A percentile compares a stretch with the other conserved stretches of the same genome.
These are phyloP conservation scores for Candida gigantensis DNA, from an alignment of 1,139 yeast genomes.

Conservation along the genomic window DNA sequence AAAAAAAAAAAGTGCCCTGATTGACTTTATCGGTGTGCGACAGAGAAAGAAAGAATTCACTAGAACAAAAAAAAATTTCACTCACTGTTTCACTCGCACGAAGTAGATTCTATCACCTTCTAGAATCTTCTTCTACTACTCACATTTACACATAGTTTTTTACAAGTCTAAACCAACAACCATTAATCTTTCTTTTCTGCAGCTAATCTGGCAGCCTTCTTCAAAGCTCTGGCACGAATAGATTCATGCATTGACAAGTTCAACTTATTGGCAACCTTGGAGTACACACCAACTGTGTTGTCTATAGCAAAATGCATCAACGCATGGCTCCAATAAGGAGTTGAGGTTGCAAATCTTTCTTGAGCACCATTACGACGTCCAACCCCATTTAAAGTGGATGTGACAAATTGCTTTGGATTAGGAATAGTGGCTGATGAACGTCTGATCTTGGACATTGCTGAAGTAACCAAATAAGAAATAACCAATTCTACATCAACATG, in stretches of 20 bases:
- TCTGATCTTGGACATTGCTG: slow-evolving; percentile 93
- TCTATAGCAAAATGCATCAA: slow-evolving; percentile 84
- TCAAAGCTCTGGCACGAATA: slow-evolving; percentile 80
- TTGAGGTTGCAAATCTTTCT: slow-evolving; percentile 79
- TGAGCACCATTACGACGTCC: slow-evolving; percentile 94
- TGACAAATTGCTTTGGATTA: slow-evolving; percentile 76
- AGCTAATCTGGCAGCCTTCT: slow-evolving; percentile 57
- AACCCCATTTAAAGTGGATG: slow-evolving; percentile 60
- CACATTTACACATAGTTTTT: no score
- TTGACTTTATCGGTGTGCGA: neutral
- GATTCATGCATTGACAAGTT: slow-evolving; percentile 77
- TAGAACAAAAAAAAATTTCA: slow-evolving; percentile 2
- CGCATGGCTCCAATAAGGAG: slow-evolving; percentile 96
- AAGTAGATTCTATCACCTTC: slow-evolving; percentile 12
- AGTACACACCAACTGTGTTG: slow-evolving; percentile 77
- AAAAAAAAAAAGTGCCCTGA: neutral
- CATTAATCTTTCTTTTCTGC: slow-evolving; percentile 20
- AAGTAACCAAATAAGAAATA: slow-evolving; percentile 88
- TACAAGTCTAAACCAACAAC: no score
- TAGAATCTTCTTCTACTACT: slow-evolving; percentile 15
- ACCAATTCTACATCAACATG: slow-evolving; percentile 85
- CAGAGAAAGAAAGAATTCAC: neutral
- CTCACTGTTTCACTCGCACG: no score
- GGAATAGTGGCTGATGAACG: slow-evolving; percentile 78
- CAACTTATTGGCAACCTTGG: slow-evolving; percentile 64